phyloP scores from a whole-genome alignment of 495 filamentous ascomycete species.

The Aspergillus bertholletiae region DNA sequence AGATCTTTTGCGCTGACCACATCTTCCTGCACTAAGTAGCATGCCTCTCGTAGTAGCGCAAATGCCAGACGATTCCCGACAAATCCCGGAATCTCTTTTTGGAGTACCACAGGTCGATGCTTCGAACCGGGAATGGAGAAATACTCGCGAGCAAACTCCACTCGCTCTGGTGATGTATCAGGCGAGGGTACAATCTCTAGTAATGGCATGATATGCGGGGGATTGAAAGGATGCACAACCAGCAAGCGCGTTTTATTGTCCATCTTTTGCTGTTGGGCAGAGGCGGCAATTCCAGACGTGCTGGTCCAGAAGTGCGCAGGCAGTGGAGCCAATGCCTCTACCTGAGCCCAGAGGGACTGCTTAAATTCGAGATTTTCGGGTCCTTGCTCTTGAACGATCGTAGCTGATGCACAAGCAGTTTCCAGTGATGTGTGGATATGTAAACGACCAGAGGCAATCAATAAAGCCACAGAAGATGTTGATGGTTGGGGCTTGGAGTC shows the following conservation, averaged over 20 bases:
- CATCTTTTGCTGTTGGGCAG: constrained; percentile 35
- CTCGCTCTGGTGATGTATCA: constrained; percentile 29
- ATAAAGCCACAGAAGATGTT: constrained; percentile 7
- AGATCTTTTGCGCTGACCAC: constrained; percentile 43
- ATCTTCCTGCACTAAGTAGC: constrained; percentile 44
- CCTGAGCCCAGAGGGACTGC: constrained; percentile 45
- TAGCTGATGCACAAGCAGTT: constrained; percentile 39
- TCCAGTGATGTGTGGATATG: constrained; percentile 32
- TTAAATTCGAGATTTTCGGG: constrained; percentile 53
- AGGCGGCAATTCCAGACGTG: constrained; percentile 55
- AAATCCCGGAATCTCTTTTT: constrained; percentile 53
- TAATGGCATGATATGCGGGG: constrained; percentile 60
- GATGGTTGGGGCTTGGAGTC: background rate
- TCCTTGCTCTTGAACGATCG: constrained; percentile 57
- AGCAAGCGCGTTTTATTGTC: constrained; percentile 43
- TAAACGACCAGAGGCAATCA: constrained; percentile 30
- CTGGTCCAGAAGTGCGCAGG: constrained; percentile 52
- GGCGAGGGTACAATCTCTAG: constrained; percentile 56
- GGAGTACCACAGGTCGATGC: constrained; percentile 46
- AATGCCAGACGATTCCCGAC: constrained; percentile 50
- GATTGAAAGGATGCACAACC: constrained; percentile 61
- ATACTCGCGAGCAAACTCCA: constrained; percentile 45
- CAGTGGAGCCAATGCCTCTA: constrained; percentile 34
- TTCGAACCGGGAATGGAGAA: constrained; percentile 43
- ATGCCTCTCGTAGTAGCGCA: constrained; percentile 44